These are phyloP conservation scores for Fusarium coffeatum DNA, from an alignment of 2,329 filamentous ascomycete species.

Conservation along the genomic window DNA sequence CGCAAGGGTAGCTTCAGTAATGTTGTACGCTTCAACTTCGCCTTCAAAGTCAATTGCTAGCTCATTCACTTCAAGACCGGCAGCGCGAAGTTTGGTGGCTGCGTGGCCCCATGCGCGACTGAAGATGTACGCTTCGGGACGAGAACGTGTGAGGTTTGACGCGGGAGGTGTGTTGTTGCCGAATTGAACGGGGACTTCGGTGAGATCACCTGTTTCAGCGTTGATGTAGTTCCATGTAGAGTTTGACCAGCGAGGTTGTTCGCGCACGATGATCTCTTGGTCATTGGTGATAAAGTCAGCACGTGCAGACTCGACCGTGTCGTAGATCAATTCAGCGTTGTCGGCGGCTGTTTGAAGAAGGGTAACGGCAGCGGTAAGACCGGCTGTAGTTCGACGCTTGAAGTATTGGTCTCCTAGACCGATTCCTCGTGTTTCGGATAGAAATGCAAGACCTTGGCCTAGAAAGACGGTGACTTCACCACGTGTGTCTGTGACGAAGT, in stretches of 20 bases:
- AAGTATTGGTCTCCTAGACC: conserved; percentile 47
- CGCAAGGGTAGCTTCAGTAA: conserved; percentile 34
- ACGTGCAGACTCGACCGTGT: conserved; percentile 43
- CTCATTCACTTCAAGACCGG: conserved; percentile 43
- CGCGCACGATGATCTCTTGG: conserved; percentile 37
- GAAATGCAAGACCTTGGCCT: conserved; percentile 47
- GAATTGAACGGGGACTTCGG: conserved; percentile 45
- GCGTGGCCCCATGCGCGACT: conserved; percentile 45
- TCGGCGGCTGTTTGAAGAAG: conserved; percentile 47
- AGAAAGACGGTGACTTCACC: conserved; percentile 46
- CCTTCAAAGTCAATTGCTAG: conserved; percentile 41
- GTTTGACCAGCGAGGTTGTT: conserved; percentile 35
- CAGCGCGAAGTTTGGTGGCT: conserved; percentile 41
- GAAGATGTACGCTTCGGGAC: conserved; percentile 50
- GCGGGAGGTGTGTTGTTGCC: conserved; percentile 45
- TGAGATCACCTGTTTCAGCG: conserved; percentile 39
- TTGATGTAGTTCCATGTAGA: conserved; percentile 44
- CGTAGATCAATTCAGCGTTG: conserved; percentile 43
- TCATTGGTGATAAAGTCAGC: conserved; percentile 43
- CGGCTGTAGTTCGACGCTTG: conserved; percentile 46
- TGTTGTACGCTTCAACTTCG: conserved; percentile 46
- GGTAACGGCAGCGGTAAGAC: conserved; percentile 43
- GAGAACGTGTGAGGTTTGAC: conserved; percentile 46
- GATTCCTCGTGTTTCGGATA: conserved; percentile 49
- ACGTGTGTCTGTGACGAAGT: conserved; percentile 47